A percentile compares a stretch with the other conserved stretches of the same genome.
These are phyloP conservation scores for Isoetes engelmannii DNA, from an alignment of 83 land plant species.

Conservation along the genomic window DNA sequence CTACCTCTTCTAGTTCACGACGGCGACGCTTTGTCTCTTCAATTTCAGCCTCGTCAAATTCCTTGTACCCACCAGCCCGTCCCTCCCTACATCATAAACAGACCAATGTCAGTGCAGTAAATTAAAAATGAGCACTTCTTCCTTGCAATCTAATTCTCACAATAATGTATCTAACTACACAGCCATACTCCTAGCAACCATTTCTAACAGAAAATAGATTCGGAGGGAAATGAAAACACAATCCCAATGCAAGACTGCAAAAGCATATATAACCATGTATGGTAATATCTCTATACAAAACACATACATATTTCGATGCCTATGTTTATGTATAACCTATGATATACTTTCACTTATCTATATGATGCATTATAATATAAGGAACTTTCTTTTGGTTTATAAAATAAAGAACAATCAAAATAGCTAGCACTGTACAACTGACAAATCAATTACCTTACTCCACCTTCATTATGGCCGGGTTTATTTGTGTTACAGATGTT, in stretches of 20 bases:
- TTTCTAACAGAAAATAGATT: neutral
- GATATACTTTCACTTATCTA: no score
- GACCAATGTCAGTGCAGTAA: no score
- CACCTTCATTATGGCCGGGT: constrained; percentile 93
- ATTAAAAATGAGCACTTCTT: no score
- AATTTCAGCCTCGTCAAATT: constrained; percentile 90
- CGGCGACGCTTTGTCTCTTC: constrained; percentile 82
- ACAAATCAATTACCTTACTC: constrained; percentile 55
- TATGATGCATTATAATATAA: neutral
- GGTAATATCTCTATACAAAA: no score
- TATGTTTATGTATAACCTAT: no score
- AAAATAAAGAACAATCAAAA: neutral
- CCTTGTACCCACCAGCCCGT: constrained; percentile 93
- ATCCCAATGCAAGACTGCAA: no score
- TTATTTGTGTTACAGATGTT: constrained; percentile 91
- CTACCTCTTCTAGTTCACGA: constrained; percentile 77
- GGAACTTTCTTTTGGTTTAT: neutral
- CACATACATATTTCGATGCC: no score
- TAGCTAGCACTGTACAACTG: neutral
- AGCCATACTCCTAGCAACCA: neutral
- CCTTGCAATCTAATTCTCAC: no score
- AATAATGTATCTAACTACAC: no score
- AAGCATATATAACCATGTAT: no score
- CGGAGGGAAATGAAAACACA: neutral
- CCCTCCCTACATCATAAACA: constrained; percentile 57